Base-by-base conservation (phyloP, 2,329 filamentous ascomycete genomes). In the Triangularia setosa region DNA sequence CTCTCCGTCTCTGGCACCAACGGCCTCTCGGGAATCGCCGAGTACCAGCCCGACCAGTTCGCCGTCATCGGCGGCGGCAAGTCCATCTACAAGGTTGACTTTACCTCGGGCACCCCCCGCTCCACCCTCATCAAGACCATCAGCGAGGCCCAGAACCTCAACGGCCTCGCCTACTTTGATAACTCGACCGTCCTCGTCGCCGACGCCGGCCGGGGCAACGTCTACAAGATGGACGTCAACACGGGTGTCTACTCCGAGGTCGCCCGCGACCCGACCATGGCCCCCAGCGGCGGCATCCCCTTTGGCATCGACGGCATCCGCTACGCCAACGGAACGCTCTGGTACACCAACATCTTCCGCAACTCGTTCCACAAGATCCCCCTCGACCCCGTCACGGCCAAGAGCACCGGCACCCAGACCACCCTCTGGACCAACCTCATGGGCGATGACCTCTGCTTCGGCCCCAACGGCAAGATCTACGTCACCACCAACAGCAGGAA, bases 291-390 rank as follows among this genome's bases (percentile, higher is more conserved):
- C 5, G 65, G 63, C n/a, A 74, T 75, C 28, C 72, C 72, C 7
- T 75, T 75, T 23, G 73, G 73, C 25, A 75, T 75, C 56, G 74
- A 75, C 65, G 74, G 74, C 28, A 71, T 75, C 62, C 73, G 73
- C 62, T 74, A 74, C 67, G 58, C 60, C 24, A 69, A 73, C 65
- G 71, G 71, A 24, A 68, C 66, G 11, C 67, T 75, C 6, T 76
- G 73, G 72, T 76, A 74, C 70, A 76, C 73, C 52, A 75, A 75
- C 67, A 75, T 75, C 62, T 75, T 75, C 68, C 71, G 71, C 67
- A 75, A 76, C 69, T 73, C 69, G 55, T 74, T 76, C 69, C 72
- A 75, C 71, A 73, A 72, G 65, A 62, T 75, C 9, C 30, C 71
- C 9, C 69, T 75, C 30, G 73, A 75, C 56, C 59, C 70, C 3